Evolutionary conservation across 2,329 filamentous ascomycete species (phyloP).

Genomic region (Aspergillus flavus): DNA sequence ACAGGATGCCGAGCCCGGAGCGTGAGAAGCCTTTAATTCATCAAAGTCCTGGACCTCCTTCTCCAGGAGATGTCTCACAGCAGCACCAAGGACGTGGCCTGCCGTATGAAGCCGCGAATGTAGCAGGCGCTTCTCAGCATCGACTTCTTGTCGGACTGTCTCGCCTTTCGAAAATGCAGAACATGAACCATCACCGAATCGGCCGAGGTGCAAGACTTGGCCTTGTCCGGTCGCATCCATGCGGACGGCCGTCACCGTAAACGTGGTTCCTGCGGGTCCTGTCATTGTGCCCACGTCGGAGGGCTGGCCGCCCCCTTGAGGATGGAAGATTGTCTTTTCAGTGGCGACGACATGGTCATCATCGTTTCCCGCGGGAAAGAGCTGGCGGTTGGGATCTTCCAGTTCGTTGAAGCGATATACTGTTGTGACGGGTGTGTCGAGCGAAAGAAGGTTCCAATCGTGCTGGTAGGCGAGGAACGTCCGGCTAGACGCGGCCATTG

Average conservation of each 20-base stretch:
- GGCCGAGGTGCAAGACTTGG: constrained; percentile 67
- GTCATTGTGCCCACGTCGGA: constrained; percentile 66
- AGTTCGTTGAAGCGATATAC: constrained; percentile 55
- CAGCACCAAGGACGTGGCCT: constrained; percentile 70
- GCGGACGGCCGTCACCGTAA: constrained; percentile 61
- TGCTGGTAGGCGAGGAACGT: constrained; percentile 38
- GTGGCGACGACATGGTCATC: constrained; percentile 63
- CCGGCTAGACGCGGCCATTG: constrained; percentile 5
- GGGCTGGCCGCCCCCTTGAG: constrained; percentile 74
- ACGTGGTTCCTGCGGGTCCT: constrained; percentile 32
- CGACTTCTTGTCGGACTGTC: constrained; percentile 59
- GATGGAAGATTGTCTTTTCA: constrained; percentile 71
- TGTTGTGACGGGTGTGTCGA: constrained; percentile 50
- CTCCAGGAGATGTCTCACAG: constrained; percentile 62
- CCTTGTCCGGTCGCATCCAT: constrained; percentile 54
- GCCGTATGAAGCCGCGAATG: constrained; percentile 73
- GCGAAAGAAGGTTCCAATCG: constrained; percentile 44
- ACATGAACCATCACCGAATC: constrained; percentile 44
- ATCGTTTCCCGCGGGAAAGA: constrained; percentile 61
- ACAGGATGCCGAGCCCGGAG: constrained; percentile 66
- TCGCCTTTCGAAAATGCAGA: constrained; percentile 46
- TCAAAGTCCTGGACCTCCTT: constrained; percentile 57
- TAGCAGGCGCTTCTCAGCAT: constrained; percentile 61
- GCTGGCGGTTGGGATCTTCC: constrained; percentile 53
- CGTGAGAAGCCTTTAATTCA: constrained; percentile 73